Conservation (phyloP, 768 basidiomycete species). For the Megacollybia marginata region DNA sequence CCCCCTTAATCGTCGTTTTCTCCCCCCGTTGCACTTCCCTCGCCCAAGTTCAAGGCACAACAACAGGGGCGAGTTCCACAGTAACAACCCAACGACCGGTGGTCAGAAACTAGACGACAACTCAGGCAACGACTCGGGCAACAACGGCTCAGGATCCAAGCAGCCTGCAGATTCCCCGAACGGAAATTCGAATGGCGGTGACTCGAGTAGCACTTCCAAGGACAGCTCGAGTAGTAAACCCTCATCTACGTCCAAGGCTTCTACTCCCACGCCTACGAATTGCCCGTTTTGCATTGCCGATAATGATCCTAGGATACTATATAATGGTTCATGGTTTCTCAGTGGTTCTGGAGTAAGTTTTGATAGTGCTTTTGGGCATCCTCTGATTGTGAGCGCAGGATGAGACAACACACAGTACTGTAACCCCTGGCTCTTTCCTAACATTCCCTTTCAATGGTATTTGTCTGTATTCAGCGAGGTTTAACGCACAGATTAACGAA, state of each 20-base stretch:
- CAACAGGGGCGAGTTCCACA: too few relatives aligned
- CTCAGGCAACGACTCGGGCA: too few relatives aligned
- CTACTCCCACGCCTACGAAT: slow-evolving; percentile 14
- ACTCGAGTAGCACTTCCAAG: background rate
- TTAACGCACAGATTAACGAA: too few relatives aligned
- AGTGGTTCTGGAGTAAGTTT: slow-evolving; percentile 12
- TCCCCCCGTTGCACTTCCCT: too few relatives aligned
- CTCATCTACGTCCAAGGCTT: slow-evolving; percentile 14
- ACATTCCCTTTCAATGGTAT: slow-evolving; percentile 31
- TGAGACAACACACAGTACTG: slow-evolving; percentile 29
- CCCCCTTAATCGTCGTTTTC: too few relatives aligned
- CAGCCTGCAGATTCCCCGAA: background rate
- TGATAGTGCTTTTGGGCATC: background rate
- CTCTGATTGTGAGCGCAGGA: too few relatives aligned
- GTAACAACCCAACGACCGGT: too few relatives aligned
- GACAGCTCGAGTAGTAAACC: background rate
- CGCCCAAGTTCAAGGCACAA: too few relatives aligned
- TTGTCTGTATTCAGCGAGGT: background rate
- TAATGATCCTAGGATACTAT: slow-evolving; percentile 28
- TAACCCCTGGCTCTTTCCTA: slow-evolving; percentile 20
- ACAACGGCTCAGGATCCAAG: too few relatives aligned
- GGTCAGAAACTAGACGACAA: too few relatives aligned
- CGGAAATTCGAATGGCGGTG: background rate
- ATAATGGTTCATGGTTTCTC: slow-evolving; percentile 29
- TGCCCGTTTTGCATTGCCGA: slow-evolving; percentile 17